These are phyloP conservation scores for Gleditsia sinensis DNA, from an alignment of 306 rosid genomes.

Conservation along the genomic window DNA sequence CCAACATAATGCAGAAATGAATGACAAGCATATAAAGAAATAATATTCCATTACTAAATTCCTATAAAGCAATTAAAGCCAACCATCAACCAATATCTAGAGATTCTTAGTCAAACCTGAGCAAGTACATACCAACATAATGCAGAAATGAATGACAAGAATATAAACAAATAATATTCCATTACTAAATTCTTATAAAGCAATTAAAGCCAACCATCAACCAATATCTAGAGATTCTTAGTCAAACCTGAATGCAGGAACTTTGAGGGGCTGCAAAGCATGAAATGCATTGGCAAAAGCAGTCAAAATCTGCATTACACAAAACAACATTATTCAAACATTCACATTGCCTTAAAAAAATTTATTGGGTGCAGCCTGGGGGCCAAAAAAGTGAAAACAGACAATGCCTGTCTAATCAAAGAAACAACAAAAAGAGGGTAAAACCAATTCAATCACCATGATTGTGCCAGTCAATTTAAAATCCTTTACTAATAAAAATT, in stretches of 20 bases:
- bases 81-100: not conserved
- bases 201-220: constrained; percentile 16
- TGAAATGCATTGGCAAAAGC: constrained; percentile 87
- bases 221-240: not conserved
- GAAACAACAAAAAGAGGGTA: not conserved
- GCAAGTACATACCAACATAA: constrained; percentile 7
- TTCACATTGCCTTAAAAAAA: not conserved
- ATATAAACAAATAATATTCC: constrained; percentile 14
- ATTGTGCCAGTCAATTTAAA: not conserved
- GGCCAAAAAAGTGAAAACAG: not conserved
- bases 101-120: constrained; percentile 62
- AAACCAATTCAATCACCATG: not conserved
- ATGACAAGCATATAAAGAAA: constrained; percentile 22
- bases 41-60: not conserved
- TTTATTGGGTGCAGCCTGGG: not conserved
- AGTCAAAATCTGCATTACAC: constrained; percentile 72
- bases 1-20: constrained; percentile 2
- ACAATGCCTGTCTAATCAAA: not conserved
- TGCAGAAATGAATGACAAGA: constrained; percentile 12
- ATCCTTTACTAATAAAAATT: not conserved
- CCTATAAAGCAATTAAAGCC: constrained; percentile 7
- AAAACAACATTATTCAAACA: constrained; percentile 31
- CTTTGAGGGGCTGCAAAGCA: constrained; percentile 91
- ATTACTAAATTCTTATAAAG: not conserved
- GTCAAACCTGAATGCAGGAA: constrained; percentile 90